Percentiles rank a stretch among this genome's conserved stretches.
Conservation (phyloP, 176 grass and related monocot species). For the Zoysia japonica region DNA sequence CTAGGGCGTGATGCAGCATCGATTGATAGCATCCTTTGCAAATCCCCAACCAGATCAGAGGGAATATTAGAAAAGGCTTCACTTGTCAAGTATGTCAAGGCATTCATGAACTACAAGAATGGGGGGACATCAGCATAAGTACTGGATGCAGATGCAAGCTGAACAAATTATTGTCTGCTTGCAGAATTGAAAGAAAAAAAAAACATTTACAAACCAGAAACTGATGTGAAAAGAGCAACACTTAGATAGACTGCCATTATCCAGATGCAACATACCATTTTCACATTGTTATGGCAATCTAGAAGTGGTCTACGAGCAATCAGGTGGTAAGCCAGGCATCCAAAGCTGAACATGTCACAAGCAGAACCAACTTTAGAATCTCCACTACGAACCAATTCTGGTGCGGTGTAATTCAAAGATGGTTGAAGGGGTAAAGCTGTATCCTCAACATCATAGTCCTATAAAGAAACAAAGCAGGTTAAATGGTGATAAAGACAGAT, state of each 20-base stretch:
- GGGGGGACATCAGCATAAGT: conserved; percentile 22
- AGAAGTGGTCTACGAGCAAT: conserved; percentile 80
- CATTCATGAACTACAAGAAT: conserved; percentile 82
- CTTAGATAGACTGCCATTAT: conserved; percentile 17
- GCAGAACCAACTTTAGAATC: conserved; percentile 61
- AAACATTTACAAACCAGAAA: neutral
- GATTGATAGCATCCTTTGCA: conserved; percentile 90
- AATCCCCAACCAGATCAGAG: conserved; percentile 66
- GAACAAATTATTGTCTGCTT: conserved; percentile 6
- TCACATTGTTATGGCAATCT: conserved; percentile 98
- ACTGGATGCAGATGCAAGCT: conserved; percentile 26
- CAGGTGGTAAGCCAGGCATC: conserved; percentile 92
- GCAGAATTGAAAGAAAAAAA: conserved; percentile 8
- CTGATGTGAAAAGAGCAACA: conserved; percentile 24
- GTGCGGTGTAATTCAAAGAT: conserved; percentile 90
- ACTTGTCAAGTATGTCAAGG: conserved; percentile 84
- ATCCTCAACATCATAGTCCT: conserved; percentile 99
- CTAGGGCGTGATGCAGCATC: conserved; percentile 77
- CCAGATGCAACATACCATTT: conserved; percentile 68
- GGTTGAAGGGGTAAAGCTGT: conserved; percentile 89
- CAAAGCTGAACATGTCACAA: conserved; percentile 97
- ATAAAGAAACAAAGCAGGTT: conserved; percentile 37
- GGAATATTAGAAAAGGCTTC: conserved; percentile 88
- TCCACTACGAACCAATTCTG: conserved; percentile 86
- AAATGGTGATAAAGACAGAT: conserved; percentile 24